A percentile compares a stretch with the other conserved stretches of the same genome.
Conservation (phyloP, 306 rosid genomes). For the Cicer arietinum region DNA sequence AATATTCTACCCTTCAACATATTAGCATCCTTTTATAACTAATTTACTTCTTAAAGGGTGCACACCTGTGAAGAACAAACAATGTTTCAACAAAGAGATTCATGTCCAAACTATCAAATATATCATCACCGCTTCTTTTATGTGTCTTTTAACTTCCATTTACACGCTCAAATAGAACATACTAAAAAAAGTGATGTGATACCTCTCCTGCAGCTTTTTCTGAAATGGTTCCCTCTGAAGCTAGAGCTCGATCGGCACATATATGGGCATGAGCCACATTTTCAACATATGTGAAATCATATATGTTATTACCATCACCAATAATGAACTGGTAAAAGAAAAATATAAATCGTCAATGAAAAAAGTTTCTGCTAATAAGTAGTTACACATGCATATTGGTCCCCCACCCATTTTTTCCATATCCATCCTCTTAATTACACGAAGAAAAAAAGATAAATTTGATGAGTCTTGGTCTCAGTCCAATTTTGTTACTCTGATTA, state of each 20-base stretch:
- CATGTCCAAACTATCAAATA: slow-evolving; percentile 13
- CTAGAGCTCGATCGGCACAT: slow-evolving; percentile 92
- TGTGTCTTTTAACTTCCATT: slow-evolving; percentile 21
- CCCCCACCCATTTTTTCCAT: slow-evolving; percentile 12
- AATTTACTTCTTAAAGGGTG: slow-evolving; percentile 27
- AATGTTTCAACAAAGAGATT: slow-evolving; percentile 5
- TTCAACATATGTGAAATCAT: slow-evolving; percentile 94
- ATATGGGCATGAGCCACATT: slow-evolving; percentile 94
- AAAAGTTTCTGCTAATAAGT: slow-evolving; percentile 6
- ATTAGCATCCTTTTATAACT: slow-evolving; percentile 28
- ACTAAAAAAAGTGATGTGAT: slow-evolving; percentile 3
- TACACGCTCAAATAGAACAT: slow-evolving; percentile 16
- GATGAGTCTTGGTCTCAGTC: not conserved
- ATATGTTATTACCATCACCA: slow-evolving; percentile 85
- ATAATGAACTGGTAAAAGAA: slow-evolving; percentile 74
- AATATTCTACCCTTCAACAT: slow-evolving; percentile 34
- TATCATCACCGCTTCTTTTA: slow-evolving; percentile 2
- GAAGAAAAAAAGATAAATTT: not conserved
- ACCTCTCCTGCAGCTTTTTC: slow-evolving; percentile 97
- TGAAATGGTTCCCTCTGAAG: slow-evolving; percentile 67
- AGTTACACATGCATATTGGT: slow-evolving; percentile 29
- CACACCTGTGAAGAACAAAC: slow-evolving; percentile 21
- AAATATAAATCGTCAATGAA: slow-evolving; percentile 38
- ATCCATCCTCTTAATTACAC: slow-evolving; percentile 26
- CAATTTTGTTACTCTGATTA: slow-evolving; percentile 39